These are phyloP conservation scores for Gymnopus androsaceus DNA, from an alignment of 1,284 basidiomycete genomes.

Conservation along the genomic window DNA sequence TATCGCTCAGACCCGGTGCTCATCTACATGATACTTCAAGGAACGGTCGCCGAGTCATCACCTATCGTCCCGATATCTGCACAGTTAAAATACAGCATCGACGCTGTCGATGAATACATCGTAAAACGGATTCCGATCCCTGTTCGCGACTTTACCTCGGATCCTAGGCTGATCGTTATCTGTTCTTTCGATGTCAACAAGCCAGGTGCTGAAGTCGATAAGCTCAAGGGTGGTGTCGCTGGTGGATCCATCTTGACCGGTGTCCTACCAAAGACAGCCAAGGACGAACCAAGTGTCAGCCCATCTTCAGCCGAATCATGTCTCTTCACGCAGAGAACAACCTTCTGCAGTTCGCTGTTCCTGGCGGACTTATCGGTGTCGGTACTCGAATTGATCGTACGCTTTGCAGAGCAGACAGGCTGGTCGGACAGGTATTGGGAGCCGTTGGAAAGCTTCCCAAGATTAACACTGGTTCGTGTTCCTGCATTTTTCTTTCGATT, in stretches of 20 bases:
- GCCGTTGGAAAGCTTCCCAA: constrained; percentile 92
- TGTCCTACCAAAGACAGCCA: constrained; percentile 90
- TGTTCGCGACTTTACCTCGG: constrained; percentile 87
- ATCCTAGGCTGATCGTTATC: constrained; percentile 95
- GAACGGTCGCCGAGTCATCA: constrained; percentile 94
- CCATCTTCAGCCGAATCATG: constrained; percentile 91
- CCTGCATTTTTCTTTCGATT: neutral
- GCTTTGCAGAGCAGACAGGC: constrained; percentile 92
- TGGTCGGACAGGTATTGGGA: constrained; percentile 95
- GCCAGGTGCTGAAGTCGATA: constrained; percentile 95
- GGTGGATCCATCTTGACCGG: constrained; percentile 96
- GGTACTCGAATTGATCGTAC: constrained; percentile 97
- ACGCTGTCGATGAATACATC: constrained; percentile 99
- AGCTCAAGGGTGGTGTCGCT: constrained; percentile 97
- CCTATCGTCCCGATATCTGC: constrained; percentile 99
- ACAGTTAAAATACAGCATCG: constrained; percentile 98
- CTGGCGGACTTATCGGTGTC: constrained; percentile 97
- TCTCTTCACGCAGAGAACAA: constrained; percentile 95
- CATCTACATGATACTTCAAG: constrained; percentile 39
- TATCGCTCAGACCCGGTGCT: neutral
- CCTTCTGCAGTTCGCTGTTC: constrained; percentile 92
- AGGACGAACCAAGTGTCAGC: constrained; percentile 92
- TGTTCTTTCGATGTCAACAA: constrained; percentile 99
- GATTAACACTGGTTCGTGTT: constrained; percentile 81
- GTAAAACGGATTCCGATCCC: constrained; percentile 96